These are phyloP conservation scores for Nicotiana obtusifolia DNA, from an alignment of 257 asterid genomes.

Conservation along the genomic window DNA sequence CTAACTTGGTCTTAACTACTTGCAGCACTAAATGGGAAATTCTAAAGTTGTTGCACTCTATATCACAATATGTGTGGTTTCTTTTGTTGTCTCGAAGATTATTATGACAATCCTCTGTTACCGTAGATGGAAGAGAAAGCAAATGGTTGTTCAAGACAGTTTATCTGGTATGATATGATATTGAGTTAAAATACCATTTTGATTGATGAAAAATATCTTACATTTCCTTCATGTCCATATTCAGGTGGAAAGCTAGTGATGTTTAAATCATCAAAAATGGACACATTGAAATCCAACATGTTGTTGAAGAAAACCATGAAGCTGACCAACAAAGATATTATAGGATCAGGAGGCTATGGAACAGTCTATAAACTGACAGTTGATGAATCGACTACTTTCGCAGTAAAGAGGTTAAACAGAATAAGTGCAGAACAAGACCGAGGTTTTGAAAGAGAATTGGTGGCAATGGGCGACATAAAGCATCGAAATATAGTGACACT, in stretches of 20 bases:
- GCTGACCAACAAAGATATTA: slow-evolving; percentile 72
- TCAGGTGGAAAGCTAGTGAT: slow-evolving; percentile 84
- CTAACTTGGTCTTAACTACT: not conserved
- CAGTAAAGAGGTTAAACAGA: slow-evolving; percentile 61
- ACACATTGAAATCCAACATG: slow-evolving; percentile 32
- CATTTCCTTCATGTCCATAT: not conserved
- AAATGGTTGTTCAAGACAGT: slow-evolving; percentile 44
- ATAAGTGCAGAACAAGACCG: slow-evolving; percentile 57
- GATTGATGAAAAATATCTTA: not conserved
- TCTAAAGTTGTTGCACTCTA: slow-evolving; percentile 32
- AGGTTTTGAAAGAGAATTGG: slow-evolving; percentile 80
- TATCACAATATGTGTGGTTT: slow-evolving; percentile 61
- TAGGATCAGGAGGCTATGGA: slow-evolving; percentile 87
- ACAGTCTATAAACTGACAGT: slow-evolving; percentile 68
- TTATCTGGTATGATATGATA: slow-evolving; percentile 33
- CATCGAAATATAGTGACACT: slow-evolving; percentile 80
- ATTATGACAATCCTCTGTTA: slow-evolving; percentile 64
- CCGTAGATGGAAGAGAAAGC: slow-evolving; percentile 67
- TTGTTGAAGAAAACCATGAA: slow-evolving; percentile 61
- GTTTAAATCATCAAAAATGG: slow-evolving; percentile 52
- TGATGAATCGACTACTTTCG: slow-evolving; percentile 43
- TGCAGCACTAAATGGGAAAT: slow-evolving; percentile 32
- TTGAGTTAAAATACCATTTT: not conserved
- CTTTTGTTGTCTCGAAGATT: slow-evolving; percentile 60
- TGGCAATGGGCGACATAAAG: slow-evolving; percentile 84